A percentile compares a stretch with the other conserved stretches of the same genome.
phyloP scores from a whole-genome alignment of 2,329 filamentous ascomycete genomes.

The Xylaria sp. region DNA sequence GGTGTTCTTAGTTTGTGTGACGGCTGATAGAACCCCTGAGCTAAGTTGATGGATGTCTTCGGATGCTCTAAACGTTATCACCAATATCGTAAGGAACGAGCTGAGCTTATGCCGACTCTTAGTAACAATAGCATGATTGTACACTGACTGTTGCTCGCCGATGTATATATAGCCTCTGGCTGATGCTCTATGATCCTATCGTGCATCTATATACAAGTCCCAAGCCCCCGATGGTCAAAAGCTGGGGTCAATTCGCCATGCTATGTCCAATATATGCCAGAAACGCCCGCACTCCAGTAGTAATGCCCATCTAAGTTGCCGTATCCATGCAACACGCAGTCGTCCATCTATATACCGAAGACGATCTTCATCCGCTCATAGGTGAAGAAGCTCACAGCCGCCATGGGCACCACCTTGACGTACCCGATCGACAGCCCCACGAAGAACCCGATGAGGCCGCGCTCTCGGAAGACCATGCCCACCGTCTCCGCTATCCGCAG shows the following conservation, averaged over 20 bases:
- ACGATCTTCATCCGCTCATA: slow-evolving; percentile 66
- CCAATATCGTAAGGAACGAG: too few species aligned
- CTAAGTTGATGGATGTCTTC: too few species aligned
- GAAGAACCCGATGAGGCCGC: slow-evolving; percentile 82
- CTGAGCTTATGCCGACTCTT: too few species aligned
- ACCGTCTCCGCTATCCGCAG: slow-evolving; percentile 80
- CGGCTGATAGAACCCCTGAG: too few species aligned
- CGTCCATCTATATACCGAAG: slow-evolving; percentile 62
- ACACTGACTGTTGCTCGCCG: too few species aligned
- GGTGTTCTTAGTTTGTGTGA: too few species aligned
- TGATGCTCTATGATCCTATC: slow-evolving; percentile 12
- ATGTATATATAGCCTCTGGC: slow-evolving; percentile 7
- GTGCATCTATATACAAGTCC: slow-evolving; percentile 3
- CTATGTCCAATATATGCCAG: slow-evolving; percentile 21
- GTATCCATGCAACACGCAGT: neutral
- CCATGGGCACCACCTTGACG: slow-evolving; percentile 90
- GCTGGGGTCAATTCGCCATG: slow-evolving; percentile 11
- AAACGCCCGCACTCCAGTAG: slow-evolving; percentile 29
- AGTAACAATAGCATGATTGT: neutral
- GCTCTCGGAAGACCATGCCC: slow-evolving; percentile 72
- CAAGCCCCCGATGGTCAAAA: slow-evolving; percentile 6
- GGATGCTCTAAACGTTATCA: too few species aligned
- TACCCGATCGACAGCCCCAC: slow-evolving; percentile 94
- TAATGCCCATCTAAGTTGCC: slow-evolving; percentile 9
- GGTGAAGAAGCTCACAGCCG: slow-evolving; percentile 68